Conservation (phyloP, 1,284 basidiomycete genomes). For the Laetiporus sulphureus region DNA sequence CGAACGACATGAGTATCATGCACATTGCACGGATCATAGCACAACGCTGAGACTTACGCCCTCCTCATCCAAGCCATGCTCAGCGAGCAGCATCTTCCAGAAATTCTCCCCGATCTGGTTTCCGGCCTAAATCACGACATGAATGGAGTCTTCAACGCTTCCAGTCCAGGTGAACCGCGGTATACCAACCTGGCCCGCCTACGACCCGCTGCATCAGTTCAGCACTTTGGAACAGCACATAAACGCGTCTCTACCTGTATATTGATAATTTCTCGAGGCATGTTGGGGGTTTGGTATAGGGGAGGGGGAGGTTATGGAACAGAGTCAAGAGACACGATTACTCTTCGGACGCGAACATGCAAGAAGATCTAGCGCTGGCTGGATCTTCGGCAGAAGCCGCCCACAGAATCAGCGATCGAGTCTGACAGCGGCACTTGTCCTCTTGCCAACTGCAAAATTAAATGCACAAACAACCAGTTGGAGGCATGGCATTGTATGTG, state of each 20-base stretch:
- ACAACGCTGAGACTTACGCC: constrained; percentile 46
- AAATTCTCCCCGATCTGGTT: constrained; percentile 77
- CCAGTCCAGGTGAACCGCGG: background rate
- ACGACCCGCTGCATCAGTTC: constrained; percentile 6
- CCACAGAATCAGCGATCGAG: no score
- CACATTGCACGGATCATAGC: constrained; percentile 2
- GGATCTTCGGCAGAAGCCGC: no score
- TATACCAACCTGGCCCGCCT: constrained; percentile 50
- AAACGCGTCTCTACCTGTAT: constrained; percentile 40
- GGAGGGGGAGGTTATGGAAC: constrained; percentile 5
- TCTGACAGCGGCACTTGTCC: no score
- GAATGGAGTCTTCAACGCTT: background rate
- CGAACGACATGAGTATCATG: background rate
- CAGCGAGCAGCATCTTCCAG: constrained; percentile 74
- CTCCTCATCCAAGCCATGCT: constrained; percentile 67
- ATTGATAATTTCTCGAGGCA: constrained; percentile 57
- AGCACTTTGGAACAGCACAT: background rate
- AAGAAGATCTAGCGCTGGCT: no score
- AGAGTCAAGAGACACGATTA: no score
- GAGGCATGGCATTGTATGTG: no score
- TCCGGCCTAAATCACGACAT: constrained; percentile 39
- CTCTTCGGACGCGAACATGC: no score
- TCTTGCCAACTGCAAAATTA: no score
- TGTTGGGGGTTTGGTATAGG: constrained; percentile 5
- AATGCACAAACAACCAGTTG: no score